Evolutionary conservation across 495 filamentous ascomycete genomes (phyloP), one percentile per base, ranked within the genome.

Genomic region (Hypoxylon crocopeplum): DNA sequence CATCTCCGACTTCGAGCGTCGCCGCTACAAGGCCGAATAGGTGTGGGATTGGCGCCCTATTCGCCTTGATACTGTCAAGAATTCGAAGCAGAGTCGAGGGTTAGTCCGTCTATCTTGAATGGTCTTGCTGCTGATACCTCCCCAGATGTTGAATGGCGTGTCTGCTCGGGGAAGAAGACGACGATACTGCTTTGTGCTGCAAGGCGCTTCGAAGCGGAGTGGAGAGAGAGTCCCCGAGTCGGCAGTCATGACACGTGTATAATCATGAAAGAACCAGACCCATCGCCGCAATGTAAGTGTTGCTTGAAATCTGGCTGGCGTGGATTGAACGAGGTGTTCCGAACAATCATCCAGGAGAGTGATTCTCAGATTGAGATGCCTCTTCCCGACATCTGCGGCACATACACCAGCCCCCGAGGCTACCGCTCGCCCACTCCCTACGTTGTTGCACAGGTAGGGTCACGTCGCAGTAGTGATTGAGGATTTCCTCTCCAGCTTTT

Each of bases 401-500:
- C 76, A 88, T 83, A 72, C 93, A 98, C 66, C 76, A 80, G 0
- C 93, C 93, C 0, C 93, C 93, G 48, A 98, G 77, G 24, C 89
- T 88, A 2, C 93, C 93, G 42, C 76, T 74, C 2, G 91, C 91
- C 90, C 93, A 96, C 68, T 96, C 93, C 67, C 95, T 84, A 57
- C 94, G 79, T 66, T 93, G 82, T 59, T 84, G 79, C 0, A 96
- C 91, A 5, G 78, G 77, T 64, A 98, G 64, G 13, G 84, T 77
- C 48, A 97, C 84, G 75, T 98, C 94, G 69, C 92, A 96, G 72
- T 98, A 98, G 76, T 97, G 93, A 67, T 88, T 96, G 54, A 95
- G 60, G 24, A 97, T 84, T 75, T 98, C 93, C 62, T 94, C 82
- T 1, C 91, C 92, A 50, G 83, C 84, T 62, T 73, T 78, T 57